Conservation (phyloP, 495 filamentous ascomycete species). For the Trichoderma erinaceum region DNA sequence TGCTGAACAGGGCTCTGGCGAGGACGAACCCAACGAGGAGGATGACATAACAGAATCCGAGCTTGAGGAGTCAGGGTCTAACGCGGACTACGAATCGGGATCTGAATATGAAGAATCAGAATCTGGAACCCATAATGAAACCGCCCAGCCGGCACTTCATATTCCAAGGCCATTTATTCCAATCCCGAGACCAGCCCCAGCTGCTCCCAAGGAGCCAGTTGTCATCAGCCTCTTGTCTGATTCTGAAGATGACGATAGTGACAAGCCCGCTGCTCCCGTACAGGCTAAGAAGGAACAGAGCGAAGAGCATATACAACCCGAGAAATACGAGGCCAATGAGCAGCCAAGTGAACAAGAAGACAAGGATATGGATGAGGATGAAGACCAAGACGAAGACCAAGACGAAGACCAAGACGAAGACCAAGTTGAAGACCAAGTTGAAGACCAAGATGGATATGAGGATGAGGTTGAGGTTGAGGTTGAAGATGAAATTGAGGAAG, state of each 20-base stretch:
- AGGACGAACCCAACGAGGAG: constrained; percentile 27
- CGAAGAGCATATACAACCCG: neutral
- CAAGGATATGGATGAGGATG: neutral
- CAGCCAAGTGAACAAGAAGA: constrained; percentile 17
- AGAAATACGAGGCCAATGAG: neutral
- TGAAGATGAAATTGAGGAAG: constrained; percentile 17
- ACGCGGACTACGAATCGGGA: constrained; percentile 18
- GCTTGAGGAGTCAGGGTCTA: constrained; percentile 20
- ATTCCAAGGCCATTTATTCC: constrained; percentile 12
- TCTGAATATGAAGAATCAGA: neutral
- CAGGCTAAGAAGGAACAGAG: neutral
- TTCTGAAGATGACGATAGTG: constrained; percentile 30
- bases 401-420: constrained; percentile 16
- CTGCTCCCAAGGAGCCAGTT: constrained; percentile 23
- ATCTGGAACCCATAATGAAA: constrained; percentile 16
- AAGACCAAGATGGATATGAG: constrained; percentile 21
- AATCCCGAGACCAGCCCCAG: neutral
- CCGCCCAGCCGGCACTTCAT: constrained; percentile 18
- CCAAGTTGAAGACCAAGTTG: constrained; percentile 18
- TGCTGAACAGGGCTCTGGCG: constrained; percentile 18
- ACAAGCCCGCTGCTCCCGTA: neutral
- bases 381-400: constrained; percentile 20
- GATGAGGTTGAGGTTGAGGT: constrained; percentile 19
- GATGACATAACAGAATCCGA: constrained; percentile 21
- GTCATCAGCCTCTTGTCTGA: constrained; percentile 36